Conservation (phyloP, 495 filamentous ascomycete genomes). For the Lophiotrema nucula region DNA sequence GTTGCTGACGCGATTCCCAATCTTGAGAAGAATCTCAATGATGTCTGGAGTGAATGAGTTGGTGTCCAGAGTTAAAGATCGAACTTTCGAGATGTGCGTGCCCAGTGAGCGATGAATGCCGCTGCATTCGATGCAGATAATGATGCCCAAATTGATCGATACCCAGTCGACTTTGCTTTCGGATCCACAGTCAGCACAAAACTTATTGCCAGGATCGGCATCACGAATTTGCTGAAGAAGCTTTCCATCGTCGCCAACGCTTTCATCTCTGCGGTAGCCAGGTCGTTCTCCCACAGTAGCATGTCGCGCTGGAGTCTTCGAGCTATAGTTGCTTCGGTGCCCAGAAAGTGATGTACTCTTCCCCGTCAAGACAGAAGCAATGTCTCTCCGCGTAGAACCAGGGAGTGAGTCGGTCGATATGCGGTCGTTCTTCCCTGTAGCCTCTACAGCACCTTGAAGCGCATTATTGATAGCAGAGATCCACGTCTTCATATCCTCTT, state of each 20-base stretch:
- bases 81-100: slow-evolving; percentile 96
- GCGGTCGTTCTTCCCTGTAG: slow-evolving; percentile 56
- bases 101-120: slow-evolving; percentile 96
- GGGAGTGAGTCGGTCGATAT: slow-evolving; percentile 41
- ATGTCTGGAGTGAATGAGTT: slow-evolving; percentile 95
- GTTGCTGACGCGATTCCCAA: slow-evolving; percentile 93
- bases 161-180: slow-evolving; percentile 95
- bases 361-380: slow-evolving; percentile 89
- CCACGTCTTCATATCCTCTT: slow-evolving; percentile 97
- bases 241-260: slow-evolving; percentile 76
- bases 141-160: slow-evolving; percentile 93
- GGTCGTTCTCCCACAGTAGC: slow-evolving; percentile 90
- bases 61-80: slow-evolving; percentile 92
- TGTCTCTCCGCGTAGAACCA: slow-evolving; percentile 67
- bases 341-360: slow-evolving; percentile 76
- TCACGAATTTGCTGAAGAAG: slow-evolving; percentile 85
- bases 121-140: slow-evolving; percentile 97
- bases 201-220: slow-evolving; percentile 86
- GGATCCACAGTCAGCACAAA: slow-evolving; percentile 94
- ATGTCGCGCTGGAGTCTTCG: slow-evolving; percentile 67
- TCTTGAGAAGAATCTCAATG: slow-evolving; percentile 85
- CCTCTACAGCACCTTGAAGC: slow-evolving; percentile 90
- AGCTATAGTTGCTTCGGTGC: slow-evolving; percentile 55
- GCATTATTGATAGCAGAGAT: slow-evolving; percentile 97
- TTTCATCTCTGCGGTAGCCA: slow-evolving; percentile 61